Percentiles rank a stretch among this genome's conserved stretches.
Evolutionary conservation across 768 basidiomycete species (phyloP).

Genomic region (Tremella yokohamensis): DNA sequence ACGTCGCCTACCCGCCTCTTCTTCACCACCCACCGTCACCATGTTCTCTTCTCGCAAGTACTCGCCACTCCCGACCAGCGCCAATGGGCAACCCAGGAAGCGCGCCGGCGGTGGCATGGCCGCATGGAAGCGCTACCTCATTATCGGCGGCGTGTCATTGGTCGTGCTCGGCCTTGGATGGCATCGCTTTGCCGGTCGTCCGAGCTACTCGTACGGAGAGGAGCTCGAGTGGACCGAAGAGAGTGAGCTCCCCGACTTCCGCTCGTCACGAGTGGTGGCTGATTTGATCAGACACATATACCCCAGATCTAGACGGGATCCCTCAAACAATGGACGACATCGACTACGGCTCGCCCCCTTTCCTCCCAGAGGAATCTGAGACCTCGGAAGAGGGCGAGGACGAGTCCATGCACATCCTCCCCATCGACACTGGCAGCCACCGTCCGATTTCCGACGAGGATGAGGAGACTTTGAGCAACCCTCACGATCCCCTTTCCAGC

Average conservation of each 20-base stretch:
- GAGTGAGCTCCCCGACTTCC: constrained; percentile 24
- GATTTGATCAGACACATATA: constrained; percentile 35
- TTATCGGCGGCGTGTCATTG: constrained; percentile 35
- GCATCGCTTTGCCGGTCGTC: constrained; percentile 9
- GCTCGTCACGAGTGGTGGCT: neutral
- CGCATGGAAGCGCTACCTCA: constrained; percentile 43
- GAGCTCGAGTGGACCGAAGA: constrained; percentile 29
- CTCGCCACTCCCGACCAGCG: constrained; percentile 39
- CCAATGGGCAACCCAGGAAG: constrained; percentile 20
- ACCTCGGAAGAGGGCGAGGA: constrained; percentile 29
- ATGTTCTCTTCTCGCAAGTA: constrained; percentile 49
- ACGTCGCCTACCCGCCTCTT: neutral
- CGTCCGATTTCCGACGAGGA: constrained; percentile 12
- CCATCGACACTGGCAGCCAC: constrained; percentile 5
- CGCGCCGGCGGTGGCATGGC: constrained; percentile 37
- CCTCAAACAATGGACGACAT: constrained; percentile 21
- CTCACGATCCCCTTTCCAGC: constrained; percentile 28
- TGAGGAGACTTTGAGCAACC: constrained; percentile 9
- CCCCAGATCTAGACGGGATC: constrained; percentile 23
- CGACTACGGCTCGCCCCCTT: constrained; percentile 48
- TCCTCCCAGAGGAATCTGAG: constrained; percentile 37
- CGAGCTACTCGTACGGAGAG: constrained; percentile 1
- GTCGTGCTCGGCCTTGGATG: constrained; percentile 30
- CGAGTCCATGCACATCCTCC: constrained; percentile 23
- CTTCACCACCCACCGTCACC: constrained; percentile 8